Conservation (phyloP, 441 rosid genomes). For the Populus tomentosa region DNA sequence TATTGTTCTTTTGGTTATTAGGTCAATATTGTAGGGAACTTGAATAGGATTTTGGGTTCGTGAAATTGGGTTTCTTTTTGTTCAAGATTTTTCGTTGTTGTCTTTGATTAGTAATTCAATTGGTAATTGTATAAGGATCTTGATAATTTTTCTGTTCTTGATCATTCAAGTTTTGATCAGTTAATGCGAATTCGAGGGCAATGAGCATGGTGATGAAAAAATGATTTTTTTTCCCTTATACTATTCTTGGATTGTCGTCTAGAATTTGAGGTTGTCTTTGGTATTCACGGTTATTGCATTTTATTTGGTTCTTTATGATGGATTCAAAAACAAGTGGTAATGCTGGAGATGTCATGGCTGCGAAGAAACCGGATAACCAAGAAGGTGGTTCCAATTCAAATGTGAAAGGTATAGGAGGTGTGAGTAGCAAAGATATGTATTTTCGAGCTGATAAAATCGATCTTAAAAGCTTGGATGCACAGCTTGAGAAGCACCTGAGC, state of each 20-base stretch:
- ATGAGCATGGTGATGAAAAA: neutral
- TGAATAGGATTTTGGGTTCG: slow-evolving; percentile 31
- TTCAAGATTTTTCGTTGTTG: slow-evolving; percentile 4
- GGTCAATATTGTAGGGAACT: slow-evolving; percentile 26
- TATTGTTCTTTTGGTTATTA: slow-evolving; percentile 12
- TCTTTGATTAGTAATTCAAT: slow-evolving; percentile 12
- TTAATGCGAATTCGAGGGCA: neutral
- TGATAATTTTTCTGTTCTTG: neutral
- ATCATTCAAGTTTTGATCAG: neutral
- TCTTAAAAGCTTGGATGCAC: slow-evolving; percentile 71
- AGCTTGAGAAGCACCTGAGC: slow-evolving; percentile 83
- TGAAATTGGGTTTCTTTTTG: slow-evolving; percentile 18
- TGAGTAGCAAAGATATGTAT: slow-evolving; percentile 52
- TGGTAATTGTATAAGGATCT: neutral
- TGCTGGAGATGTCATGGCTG: slow-evolving; percentile 17
- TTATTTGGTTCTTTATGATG: slow-evolving; percentile 25
- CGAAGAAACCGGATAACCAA: slow-evolving; percentile 19
- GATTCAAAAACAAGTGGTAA: slow-evolving; percentile 33
- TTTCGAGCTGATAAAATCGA: slow-evolving; percentile 73
- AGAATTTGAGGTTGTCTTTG: neutral
- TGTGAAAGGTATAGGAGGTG: slow-evolving; percentile 43
- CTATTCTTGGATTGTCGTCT: slow-evolving; percentile 1
- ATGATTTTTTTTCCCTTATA: neutral
- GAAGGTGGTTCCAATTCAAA: slow-evolving; percentile 27
- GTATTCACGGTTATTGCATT: neutral